Conservation (phyloP, 148 eudicot genomes). For the Cornus controversa region DNA sequence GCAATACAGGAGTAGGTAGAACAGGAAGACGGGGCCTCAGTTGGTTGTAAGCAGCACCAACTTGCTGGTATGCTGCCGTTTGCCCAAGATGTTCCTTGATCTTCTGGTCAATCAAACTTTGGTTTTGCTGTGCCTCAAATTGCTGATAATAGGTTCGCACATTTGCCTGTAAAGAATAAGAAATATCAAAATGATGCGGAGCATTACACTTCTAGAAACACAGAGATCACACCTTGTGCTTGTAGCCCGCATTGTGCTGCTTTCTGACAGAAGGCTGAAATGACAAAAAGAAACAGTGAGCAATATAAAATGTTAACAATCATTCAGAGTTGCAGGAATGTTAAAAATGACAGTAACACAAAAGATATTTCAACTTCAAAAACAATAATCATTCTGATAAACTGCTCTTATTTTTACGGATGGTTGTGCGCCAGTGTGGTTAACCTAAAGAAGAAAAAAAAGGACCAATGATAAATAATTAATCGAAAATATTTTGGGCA, state of each 20-base stretch:
- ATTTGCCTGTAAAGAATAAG: slow-evolving; percentile 51
- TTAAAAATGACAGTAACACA: neutral
- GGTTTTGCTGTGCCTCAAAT: slow-evolving; percentile 85
- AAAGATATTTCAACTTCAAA: neutral
- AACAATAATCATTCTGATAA: neutral
- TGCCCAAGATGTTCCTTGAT: slow-evolving; percentile 91
- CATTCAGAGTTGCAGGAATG: neutral
- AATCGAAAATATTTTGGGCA: neutral
- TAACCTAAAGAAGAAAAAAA: neutral
- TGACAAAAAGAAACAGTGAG: slow-evolving; percentile 12
- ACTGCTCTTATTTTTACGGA: no score
- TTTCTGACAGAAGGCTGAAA: slow-evolving; percentile 89
- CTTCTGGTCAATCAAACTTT: slow-evolving; percentile 83
- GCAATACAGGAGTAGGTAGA: slow-evolving; percentile 63
- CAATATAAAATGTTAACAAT: neutral
- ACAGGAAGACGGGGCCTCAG: slow-evolving; percentile 58
- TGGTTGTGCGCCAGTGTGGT: neutral
- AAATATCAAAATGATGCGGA: neutral
- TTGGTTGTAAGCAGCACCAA: slow-evolving; percentile 56
- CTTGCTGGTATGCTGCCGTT: slow-evolving; percentile 56
- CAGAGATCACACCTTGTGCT: slow-evolving; percentile 64
- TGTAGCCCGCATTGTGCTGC: slow-evolving; percentile 97
- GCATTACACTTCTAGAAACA: neutral
- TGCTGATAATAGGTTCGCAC: slow-evolving; percentile 78
- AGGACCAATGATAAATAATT: no score